Evolutionary conservation across 495 filamentous ascomycete species (phyloP).

Genomic region (Neurospora sp.): DNA sequence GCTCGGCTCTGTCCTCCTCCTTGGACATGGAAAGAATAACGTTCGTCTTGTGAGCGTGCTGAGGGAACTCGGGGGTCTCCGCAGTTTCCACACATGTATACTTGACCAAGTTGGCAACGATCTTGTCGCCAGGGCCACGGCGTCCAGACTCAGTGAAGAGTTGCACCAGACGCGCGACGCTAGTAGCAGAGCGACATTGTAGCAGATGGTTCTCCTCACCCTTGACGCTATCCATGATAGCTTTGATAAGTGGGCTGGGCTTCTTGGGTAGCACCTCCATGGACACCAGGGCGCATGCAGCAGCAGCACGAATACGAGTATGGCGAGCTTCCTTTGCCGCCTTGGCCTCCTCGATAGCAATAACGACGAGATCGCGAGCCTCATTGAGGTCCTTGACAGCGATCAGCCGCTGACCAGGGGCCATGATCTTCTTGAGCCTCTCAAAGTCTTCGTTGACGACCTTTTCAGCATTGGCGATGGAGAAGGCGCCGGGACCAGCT

Average conservation of each 20-base stretch:
- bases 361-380: constrained; percentile 54
- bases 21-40: constrained; percentile 86
- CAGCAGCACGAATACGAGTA: constrained; percentile 75
- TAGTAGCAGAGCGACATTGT: constrained; percentile 76
- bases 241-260: constrained; percentile 80
- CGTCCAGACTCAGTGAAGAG: constrained; percentile 69
- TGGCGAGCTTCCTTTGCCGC: constrained; percentile 71
- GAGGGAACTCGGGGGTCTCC: constrained; percentile 88
- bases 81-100: constrained; percentile 96
- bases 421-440: constrained; percentile 70
- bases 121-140: constrained; percentile 78
- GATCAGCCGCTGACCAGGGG: constrained; percentile 74
- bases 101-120: constrained; percentile 86
- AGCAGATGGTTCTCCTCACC: constrained; percentile 85
- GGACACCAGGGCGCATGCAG: constrained; percentile 79
- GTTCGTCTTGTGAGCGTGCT: constrained; percentile 60
- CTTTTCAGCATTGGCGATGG: constrained; percentile 74
- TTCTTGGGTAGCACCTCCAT: constrained; percentile 82
- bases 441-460: constrained; percentile 76
- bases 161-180: constrained; percentile 74
- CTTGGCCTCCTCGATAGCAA: constrained; percentile 68
- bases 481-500: constrained; percentile 86
- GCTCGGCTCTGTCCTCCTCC: constrained; percentile 91
- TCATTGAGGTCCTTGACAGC: constrained; percentile 64
- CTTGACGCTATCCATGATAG: constrained; percentile 97